Evolutionary conservation across 176 grass and related monocot genomes (phyloP).

Genomic region (Dactylis glomerata): DNA sequence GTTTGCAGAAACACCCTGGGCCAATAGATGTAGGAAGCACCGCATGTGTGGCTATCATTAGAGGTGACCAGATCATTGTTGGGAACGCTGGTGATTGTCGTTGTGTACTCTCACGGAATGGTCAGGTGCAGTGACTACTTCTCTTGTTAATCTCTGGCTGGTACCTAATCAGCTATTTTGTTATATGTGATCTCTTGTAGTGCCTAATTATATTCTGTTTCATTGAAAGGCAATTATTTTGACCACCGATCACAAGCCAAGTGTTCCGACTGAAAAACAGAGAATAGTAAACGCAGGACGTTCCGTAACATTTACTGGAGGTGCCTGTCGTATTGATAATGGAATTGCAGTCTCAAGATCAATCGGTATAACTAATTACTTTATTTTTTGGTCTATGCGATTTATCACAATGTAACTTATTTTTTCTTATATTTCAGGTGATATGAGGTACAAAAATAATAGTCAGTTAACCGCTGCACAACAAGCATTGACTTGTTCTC

Average conservation of each 20-base stretch:
- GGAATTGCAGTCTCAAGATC: conserved; percentile 38
- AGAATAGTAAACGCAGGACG: conserved; percentile 37
- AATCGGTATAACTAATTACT: conserved; percentile 20
- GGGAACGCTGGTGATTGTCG: conserved; percentile 51
- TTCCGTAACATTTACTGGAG: background rate
- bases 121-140: conserved; percentile 30
- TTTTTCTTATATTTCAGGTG: conserved; percentile 36
- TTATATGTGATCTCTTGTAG: conserved; percentile 13
- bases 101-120: conserved; percentile 41
- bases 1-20: background rate
- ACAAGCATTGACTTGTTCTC: conserved; percentile 39
- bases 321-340: conserved; percentile 18
- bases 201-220: background rate
- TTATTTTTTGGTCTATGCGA: background rate
- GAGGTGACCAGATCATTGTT: conserved; percentile 40
- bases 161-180: conserved; percentile 1
- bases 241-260: conserved; percentile 40
- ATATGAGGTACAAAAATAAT: conserved; percentile 29
- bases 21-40: conserved; percentile 33
- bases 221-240: conserved; percentile 22
- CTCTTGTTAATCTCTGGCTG: background rate
- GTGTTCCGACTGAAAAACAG: background rate
- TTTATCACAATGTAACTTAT: background rate
- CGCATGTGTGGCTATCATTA: conserved; percentile 45
- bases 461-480: background rate